These are phyloP conservation scores for Malus fusca DNA, from an alignment of 306 rosid genomes.

Conservation along the genomic window DNA sequence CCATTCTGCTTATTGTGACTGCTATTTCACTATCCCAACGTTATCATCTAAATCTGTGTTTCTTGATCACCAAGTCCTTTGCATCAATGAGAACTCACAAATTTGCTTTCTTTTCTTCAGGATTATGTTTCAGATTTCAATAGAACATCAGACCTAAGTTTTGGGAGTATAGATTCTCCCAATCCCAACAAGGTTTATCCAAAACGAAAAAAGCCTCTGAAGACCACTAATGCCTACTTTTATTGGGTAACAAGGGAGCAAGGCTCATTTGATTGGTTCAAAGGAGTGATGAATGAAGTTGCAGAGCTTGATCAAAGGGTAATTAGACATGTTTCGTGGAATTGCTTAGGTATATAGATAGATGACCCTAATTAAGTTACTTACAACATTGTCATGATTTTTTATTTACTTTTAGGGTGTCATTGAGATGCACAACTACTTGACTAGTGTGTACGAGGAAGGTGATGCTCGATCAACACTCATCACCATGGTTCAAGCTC, in stretches of 20 bases:
- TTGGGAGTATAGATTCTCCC: slow-evolving; percentile 45
- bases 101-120: slow-evolving; percentile 33
- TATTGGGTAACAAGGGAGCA: slow-evolving; percentile 99
- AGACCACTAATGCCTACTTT: slow-evolving; percentile 92
- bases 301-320: slow-evolving; percentile 97
- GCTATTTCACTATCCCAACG: background rate
- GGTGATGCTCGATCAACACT: slow-evolving; percentile 98
- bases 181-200: slow-evolving; percentile 45
- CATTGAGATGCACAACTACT: slow-evolving; percentile 99
- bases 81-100: background rate
- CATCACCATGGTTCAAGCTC: slow-evolving; percentile 99
- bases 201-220: slow-evolving; percentile 58
- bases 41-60: background rate
- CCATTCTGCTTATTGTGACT: background rate
- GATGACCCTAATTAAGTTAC: background rate
- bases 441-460: slow-evolving; percentile 97
- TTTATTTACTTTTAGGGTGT: slow-evolving; percentile 60
- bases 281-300: slow-evolving; percentile 99
- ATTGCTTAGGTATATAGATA: background rate
- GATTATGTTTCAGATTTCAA: slow-evolving; percentile 57
- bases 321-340: background rate
- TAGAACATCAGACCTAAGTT: slow-evolving; percentile 52
- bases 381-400: background rate
- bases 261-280: slow-evolving; percentile 99
- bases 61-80: background rate